Evolutionary conservation across 768 basidiomycete species (phyloP).

Genomic region (Boletellus emodensis): DNA sequence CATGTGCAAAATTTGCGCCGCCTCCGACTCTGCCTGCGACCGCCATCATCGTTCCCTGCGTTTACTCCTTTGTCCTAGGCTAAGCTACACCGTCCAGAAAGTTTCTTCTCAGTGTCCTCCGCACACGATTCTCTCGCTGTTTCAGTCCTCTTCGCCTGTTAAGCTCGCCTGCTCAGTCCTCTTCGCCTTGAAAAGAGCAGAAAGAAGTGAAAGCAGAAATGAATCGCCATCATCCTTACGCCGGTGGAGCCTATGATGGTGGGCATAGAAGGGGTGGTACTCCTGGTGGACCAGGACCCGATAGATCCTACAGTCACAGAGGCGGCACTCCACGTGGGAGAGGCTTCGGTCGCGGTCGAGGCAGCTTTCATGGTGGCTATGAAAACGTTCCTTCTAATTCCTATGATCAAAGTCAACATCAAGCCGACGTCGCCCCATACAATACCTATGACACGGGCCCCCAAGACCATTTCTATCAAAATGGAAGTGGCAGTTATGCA

Average conservation of each 20-base stretch:
- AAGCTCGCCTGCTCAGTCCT: constrained; percentile 27
- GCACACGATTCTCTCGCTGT: constrained; percentile 17
- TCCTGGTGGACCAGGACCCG: constrained; percentile 64
- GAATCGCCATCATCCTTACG: constrained; percentile 91
- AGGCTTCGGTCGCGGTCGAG: constrained; percentile 53
- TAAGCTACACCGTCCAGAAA: constrained; percentile 26
- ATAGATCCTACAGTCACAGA: constrained; percentile 64
- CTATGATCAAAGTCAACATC: constrained; percentile 65
- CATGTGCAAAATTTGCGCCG: constrained; percentile 34
- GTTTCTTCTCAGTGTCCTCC: constrained; percentile 18
- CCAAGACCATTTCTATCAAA: constrained; percentile 67
- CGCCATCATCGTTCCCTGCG: constrained; percentile 35
- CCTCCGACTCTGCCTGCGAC: constrained; percentile 28
- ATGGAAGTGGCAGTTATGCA: constrained; percentile 56
- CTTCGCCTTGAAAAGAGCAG: constrained; percentile 28
- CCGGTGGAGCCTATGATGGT: constrained; percentile 56
- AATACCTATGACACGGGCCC: constrained; percentile 60
- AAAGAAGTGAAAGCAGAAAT: constrained; percentile 38
- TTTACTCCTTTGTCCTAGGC: constrained; percentile 19
- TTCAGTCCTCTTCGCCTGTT: constrained; percentile 19
- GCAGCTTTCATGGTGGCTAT: constrained; percentile 50
- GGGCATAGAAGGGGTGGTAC: constrained; percentile 61
- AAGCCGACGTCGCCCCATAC: constrained; percentile 63
- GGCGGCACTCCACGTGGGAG: constrained; percentile 50
- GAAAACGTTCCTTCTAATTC: constrained; percentile 49